Conservation (phyloP, 2,329 filamentous ascomycete species). For the Thyridium curvatum region DNA sequence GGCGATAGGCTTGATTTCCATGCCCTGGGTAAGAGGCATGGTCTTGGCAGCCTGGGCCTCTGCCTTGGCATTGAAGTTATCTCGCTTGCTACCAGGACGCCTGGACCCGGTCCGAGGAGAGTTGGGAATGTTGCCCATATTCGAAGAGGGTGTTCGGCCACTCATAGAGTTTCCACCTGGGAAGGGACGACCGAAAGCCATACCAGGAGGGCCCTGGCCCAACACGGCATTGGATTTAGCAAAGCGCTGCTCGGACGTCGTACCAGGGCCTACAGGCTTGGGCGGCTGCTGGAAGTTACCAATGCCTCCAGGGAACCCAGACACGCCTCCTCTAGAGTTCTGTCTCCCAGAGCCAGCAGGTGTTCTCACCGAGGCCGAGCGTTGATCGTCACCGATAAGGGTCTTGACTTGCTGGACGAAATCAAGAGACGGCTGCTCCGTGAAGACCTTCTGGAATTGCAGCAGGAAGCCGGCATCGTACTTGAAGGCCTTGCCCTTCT, state of each 20-base stretch:
- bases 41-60: constrained; percentile 71
- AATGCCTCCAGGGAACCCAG: constrained; percentile 30
- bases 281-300: constrained; percentile 38
- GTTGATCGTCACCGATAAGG: constrained; percentile 72
- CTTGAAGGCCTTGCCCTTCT: constrained; percentile 79
- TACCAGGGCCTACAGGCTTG: constrained; percentile 64
- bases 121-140: constrained; percentile 54
- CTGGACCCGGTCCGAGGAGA: constrained; percentile 66
- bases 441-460: constrained; percentile 94
- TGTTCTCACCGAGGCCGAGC: constrained; percentile 59
- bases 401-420: constrained; percentile 88
- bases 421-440: constrained; percentile 90
- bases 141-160: constrained; percentile 55
- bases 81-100: constrained; percentile 58
- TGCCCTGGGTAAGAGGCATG: constrained; percentile 84
- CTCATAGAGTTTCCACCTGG: constrained; percentile 57
- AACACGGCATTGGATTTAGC: constrained; percentile 48
- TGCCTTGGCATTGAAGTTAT: constrained; percentile 42
- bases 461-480: constrained; percentile 94
- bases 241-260: constrained; percentile 74
- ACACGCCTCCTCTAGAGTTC: constrained; percentile 35
- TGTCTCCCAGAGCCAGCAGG: constrained; percentile 41
- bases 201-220: constrained; percentile 43
- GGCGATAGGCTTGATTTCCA: constrained; percentile 75
- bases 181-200: constrained; percentile 55